Percentiles rank a stretch among this genome's conserved stretches.
Evolutionary conservation across 306 rosid species (phyloP).

Genomic region (Dicorynia guianensis): DNA sequence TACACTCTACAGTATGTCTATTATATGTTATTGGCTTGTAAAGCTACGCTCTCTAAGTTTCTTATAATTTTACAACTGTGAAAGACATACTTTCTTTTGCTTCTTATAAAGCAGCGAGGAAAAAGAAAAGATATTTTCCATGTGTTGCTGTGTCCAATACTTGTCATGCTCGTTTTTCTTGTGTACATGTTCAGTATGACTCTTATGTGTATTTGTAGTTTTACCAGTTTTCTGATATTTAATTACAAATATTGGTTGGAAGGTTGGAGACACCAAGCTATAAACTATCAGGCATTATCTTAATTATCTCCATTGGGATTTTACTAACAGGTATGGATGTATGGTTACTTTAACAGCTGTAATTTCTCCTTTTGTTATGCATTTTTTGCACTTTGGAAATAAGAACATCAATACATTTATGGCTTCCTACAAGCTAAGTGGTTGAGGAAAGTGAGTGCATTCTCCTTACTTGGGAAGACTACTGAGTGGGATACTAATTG

Average conservation of each 20-base stretch:
- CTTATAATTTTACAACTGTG: too few relatives aligned
- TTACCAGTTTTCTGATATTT: constrained; percentile 36
- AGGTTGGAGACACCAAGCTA: constrained; percentile 96
- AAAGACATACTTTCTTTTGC: too few relatives aligned
- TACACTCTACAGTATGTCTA: constrained; percentile 7
- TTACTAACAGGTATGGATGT: constrained; percentile 78
- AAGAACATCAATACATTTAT: constrained; percentile 10
- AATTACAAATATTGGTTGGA: constrained; percentile 47
- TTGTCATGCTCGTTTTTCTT: constrained; percentile 13
- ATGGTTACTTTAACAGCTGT: constrained; percentile 10
- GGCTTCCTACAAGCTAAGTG: constrained; percentile 8
- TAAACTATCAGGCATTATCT: constrained; percentile 87
- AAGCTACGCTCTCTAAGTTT: too few relatives aligned
- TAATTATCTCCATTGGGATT: constrained; percentile 82
- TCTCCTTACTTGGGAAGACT: background rate
- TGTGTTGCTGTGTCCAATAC: background rate
- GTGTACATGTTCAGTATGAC: constrained; percentile 6
- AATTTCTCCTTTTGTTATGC: constrained; percentile 26
- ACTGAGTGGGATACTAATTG: background rate
- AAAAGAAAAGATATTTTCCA: too few relatives aligned
- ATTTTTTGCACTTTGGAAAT: constrained; percentile 24
- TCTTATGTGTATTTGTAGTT: constrained; percentile 9
- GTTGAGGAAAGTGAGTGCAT: constrained; percentile 11
- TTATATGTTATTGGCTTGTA: background rate
- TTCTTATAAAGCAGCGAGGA: too few relatives aligned